Evolutionary conservation across 2,329 filamentous ascomycete genomes (phyloP).

Genomic region (Aspergillus hiratsukae): DNA sequence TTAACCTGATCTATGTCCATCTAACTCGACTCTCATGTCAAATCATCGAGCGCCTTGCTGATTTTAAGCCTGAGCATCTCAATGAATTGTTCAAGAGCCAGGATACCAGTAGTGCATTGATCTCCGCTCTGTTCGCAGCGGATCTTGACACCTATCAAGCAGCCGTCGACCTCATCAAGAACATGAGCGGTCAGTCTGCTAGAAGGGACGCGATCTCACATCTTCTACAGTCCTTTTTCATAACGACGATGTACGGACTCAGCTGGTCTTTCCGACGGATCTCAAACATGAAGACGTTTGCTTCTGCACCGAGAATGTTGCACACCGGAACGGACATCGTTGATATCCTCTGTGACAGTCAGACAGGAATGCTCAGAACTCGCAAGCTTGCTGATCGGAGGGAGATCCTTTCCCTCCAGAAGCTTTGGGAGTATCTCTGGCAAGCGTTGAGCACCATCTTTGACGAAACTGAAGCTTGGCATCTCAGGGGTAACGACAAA

Average conservation of each 20-base stretch:
- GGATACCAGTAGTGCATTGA: conserved; percentile 66
- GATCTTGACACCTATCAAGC: conserved; percentile 75
- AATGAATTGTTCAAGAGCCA: conserved; percentile 64
- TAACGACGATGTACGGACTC: conserved; percentile 53
- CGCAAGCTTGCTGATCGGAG: conserved; percentile 51
- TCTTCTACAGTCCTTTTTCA: conserved; percentile 54
- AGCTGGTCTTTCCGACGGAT: conserved; percentile 55
- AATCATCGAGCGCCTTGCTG: conserved; percentile 72
- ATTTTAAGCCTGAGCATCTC: conserved; percentile 67
- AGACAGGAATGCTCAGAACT: conserved; percentile 58
- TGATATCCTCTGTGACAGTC: conserved; percentile 60
- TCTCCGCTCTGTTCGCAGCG: conserved; percentile 76
- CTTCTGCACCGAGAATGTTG: conserved; percentile 56
- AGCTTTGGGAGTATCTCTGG: conserved; percentile 86
- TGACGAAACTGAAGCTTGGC: conserved; percentile 78
- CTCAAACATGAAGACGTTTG: conserved; percentile 54
- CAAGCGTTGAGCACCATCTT: conserved; percentile 75
- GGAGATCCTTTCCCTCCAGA: conserved; percentile 63
- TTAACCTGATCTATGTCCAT: conserved; percentile 68
- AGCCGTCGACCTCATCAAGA: conserved; percentile 76
- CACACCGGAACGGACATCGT: conserved; percentile 60
- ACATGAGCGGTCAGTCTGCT: conserved; percentile 66
- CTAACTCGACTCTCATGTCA: conserved; percentile 62
- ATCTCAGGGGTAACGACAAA: conserved; percentile 64
- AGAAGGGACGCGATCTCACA: conserved; percentile 58